Evolutionary conservation across 2,329 filamentous ascomycete species (phyloP).

Genomic region (Ploettnerulaceae sp.): DNA sequence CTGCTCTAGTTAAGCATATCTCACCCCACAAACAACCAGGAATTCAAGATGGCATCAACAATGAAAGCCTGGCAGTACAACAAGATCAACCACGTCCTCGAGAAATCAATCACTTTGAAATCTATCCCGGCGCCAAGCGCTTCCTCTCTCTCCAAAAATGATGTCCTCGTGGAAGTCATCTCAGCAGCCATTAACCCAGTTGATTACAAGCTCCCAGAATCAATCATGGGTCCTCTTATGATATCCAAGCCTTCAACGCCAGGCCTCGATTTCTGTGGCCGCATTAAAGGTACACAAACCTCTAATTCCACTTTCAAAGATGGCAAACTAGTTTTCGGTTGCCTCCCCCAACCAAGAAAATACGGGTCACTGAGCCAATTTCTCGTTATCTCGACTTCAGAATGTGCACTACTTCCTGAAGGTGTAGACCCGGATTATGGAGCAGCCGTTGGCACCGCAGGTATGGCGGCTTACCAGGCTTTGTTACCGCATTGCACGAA

Average conservation of each 20-base stretch:
- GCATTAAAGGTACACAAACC: conserved; percentile 29
- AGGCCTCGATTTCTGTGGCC: conserved; percentile 38
- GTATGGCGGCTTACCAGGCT: conserved; percentile 37
- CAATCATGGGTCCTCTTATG: conserved; percentile 37
- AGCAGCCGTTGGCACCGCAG: conserved; percentile 38
- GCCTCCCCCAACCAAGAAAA: conserved; percentile 24
- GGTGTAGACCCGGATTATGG: conserved; percentile 38
- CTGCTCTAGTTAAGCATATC: too few relatives aligned
- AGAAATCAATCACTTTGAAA: background rate
- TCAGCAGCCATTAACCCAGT: conserved; percentile 54
- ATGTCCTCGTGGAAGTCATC: conserved; percentile 36
- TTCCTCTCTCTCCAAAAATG: background rate
- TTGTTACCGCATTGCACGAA: conserved; percentile 41
- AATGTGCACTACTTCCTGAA: conserved; percentile 36
- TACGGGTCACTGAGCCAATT: conserved; percentile 5
- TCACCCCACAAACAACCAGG: too few relatives aligned
- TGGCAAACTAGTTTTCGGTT: conserved; percentile 41
- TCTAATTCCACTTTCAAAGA: conserved; percentile 33
- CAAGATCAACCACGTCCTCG: background rate
- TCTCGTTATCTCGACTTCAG: conserved; percentile 20
- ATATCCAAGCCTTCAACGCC: conserved; percentile 43
- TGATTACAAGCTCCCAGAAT: conserved; percentile 59
- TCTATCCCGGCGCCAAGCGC: background rate
- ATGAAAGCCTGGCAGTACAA: conserved; percentile 8
- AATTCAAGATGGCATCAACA: background rate